Base-by-base conservation (phyloP, 768 basidiomycete species). In the Leccinum sublutescens region DNA sequence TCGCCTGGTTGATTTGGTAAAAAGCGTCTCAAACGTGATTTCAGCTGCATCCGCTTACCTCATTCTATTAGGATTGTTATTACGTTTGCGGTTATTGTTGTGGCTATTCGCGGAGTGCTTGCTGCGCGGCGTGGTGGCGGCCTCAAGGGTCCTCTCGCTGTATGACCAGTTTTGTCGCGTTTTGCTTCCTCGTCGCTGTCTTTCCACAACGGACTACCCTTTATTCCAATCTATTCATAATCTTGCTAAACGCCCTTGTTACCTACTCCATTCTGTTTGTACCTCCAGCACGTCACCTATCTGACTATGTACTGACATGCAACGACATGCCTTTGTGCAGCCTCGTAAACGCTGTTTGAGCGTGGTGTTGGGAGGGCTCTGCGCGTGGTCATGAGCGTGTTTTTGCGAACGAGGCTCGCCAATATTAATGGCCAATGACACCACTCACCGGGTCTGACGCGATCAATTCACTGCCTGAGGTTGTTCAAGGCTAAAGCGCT, bases 1-100 rank as follows among this genome's bases (percentile, higher is more conserved):
- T 92, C 65, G 83, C 88, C 8, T 93, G 91, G 90, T 66, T 88
- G 14, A 80, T 83, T 63, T 89, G 86, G 89, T 89, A 62, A 61
- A 84, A 73, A 19, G 19, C 3, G 17, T 19, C 23, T 40, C 23
- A 48, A 40, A 33, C 12, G 15, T 25, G 3, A 15, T 45, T 2
- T 25, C 25, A 23, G n/a, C 14, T 17, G 10, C 47, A 47, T 21
- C 53, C 17, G 47, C 36, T 40, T 38, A 55, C 53, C 53, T 49
- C 48, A 23, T 48, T 43, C 5, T 8, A 2, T 14, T 63, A 91
- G 90, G 85, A 76, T 88, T 25, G 59, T 91, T 43, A 74, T 85
- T 17, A 89, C 88, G 1, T 74, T 90, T 56, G 75, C 83, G 0
- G 72, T 91, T 49, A 61, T 88, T 50, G 67, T 83, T 17, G 81